Evolutionary conservation across 257 asterid species (phyloP).

Genomic region (Craterostigma plantagineum): DNA sequence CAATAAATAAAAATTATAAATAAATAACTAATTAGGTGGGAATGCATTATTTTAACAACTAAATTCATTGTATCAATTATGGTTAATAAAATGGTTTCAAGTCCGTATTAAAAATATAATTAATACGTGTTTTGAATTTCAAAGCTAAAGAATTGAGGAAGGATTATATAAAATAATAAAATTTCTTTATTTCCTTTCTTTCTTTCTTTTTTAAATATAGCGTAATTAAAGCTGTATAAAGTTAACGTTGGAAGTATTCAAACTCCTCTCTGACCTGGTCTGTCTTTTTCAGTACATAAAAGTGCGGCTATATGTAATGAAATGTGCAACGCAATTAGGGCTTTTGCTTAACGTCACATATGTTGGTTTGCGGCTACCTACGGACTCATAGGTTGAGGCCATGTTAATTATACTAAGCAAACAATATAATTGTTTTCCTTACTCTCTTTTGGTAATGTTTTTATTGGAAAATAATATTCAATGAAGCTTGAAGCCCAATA

Average conservation of each 20-base stretch:
- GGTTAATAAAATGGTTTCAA: conserved; percentile 47
- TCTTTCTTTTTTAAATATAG: background rate
- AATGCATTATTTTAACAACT: conserved; percentile 27
- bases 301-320: conserved; percentile 6
- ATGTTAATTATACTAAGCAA: no score
- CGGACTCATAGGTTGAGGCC: no score
- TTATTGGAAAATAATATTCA: no score
- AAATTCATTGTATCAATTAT: conserved; percentile 36
- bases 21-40: conserved; percentile 13
- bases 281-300: conserved; percentile 30
- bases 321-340: conserved; percentile 5
- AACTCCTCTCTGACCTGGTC: conserved; percentile 29
- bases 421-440: no score
- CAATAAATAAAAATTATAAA: conserved; percentile 1
- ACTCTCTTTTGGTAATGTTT: no score
- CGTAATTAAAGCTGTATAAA: conserved; percentile 30
- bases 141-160: conserved; percentile 21
- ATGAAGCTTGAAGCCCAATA: no score
- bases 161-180: conserved; percentile 10
- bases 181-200: no score
- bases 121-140: conserved; percentile 13
- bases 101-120: conserved; percentile 32
- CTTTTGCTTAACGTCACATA: no score
- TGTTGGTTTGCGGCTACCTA: no score
- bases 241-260: conserved; percentile 27